Base-by-base conservation (phyloP, 345 rosid genomes). In the Salix exigua region DNA sequence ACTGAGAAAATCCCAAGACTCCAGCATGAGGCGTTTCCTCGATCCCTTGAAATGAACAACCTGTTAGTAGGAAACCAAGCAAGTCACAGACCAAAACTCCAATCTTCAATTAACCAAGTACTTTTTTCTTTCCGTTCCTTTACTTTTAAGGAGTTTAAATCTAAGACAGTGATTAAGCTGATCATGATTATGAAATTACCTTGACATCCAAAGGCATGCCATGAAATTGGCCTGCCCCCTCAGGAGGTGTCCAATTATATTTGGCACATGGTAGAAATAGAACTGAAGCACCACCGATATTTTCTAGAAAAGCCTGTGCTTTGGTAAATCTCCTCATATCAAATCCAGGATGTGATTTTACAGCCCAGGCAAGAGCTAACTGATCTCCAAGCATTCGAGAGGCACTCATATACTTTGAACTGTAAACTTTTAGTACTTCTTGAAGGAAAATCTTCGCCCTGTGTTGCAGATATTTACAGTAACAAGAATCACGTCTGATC, bases 161-260 rank as follows among this genome's bases (percentile, higher is more conserved):
- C 65, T 42, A 13, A 48, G 69, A 14, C 10, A 66, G 50, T 37
- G 17, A 44, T 38, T 44, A 50, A 60, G 25, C 72, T 69, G 19
- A 35, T 71, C 35, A 51, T 69, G 48, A 46, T 63, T 62, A 31
- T 70, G 18, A 50, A n/a, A 63, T 77, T 85, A 94, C 96, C 97
- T 93, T 90, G 60, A 95, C 94, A 77, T 96, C 93, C 81, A 93
- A 83, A 42, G 97, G 98, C 98, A 96, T 89, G 87, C 98, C 99
- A 63, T 88, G 99, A 81, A 93, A 96, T 82, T 96, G 99, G 78
- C 99, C 97, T 42, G 98, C 97, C 62, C 97, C 98, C 80, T 94
- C 99, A 0, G 99, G 98, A 66, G 99, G 98, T 66, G 99, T 96
- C 99, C 99, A 93, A 78, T 96, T 96, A 85, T 89, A 91, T 25